Base-by-base conservation (phyloP, 768 basidiomycete species). In the Suillus decipiens region DNA sequence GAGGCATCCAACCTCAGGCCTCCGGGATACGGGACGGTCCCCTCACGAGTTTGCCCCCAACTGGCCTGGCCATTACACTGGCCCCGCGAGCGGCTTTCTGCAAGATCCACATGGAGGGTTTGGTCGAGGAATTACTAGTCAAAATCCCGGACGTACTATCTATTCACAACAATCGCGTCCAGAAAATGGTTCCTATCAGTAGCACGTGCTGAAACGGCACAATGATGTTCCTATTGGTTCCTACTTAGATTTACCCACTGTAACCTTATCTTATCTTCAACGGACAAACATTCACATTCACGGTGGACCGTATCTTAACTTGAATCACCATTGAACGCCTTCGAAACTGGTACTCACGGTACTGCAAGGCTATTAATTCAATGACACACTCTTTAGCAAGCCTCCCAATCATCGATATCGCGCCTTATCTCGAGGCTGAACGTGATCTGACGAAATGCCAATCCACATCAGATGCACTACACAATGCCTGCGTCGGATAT, bases 361-460 rank as follows among this genome's bases (percentile, higher is more conserved):
- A 48, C 22, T 7, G 4, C 2, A 31, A 53, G 50, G 17, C 11
- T 9, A 53, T 53, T n/a, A n/a, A 2, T 19, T 53, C 56, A 41
- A 57, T 57, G 56, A 11, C 39, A 41, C 39, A 53, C 19, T 19
- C 11, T 53, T 53, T 33, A 53, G 51, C 51, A 53, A 53, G 17
- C 41, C 81, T 95, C 4, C 93, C 93, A 2, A 82, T 93, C 53
- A 91, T 95, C 71, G 81, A 84, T 69, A 86, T 94, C 54, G 76
- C 84, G 3, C 89, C 93, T 0, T 91, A 87, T 69, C 76, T 90
- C 45, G 72, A 76, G 47, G 64, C 72, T 14, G 75, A 76, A 57
- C 79, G 80, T 28, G 81, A 84, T 50, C 73, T 77, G 15, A 77
- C 81, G 5, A 57, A 31, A 57, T 57, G 56, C 39, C 39, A 11